These are phyloP conservation scores for Stagonosporopsis cucurbitacearum DNA, from an alignment of 2,329 filamentous ascomycete genomes.

Conservation along the genomic window DNA sequence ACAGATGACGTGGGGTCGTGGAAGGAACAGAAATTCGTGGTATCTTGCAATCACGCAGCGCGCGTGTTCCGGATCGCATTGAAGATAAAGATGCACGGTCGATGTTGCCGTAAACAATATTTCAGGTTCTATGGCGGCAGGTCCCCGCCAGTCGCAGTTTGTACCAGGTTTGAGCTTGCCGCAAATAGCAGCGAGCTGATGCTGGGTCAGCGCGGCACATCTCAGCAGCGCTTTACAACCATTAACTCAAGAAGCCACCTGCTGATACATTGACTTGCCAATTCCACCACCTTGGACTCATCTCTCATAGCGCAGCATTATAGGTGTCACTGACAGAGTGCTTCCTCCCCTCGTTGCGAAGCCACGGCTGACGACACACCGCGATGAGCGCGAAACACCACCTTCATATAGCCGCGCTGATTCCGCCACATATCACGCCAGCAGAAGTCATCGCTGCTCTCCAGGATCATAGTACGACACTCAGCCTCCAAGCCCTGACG, in stretches of 20 bases:
- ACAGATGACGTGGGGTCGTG: background rate
- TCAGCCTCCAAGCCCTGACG: slow-evolving; percentile 45
- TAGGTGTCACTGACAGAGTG: background rate
- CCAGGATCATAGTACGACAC: slow-evolving; percentile 44
- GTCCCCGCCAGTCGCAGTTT: background rate
- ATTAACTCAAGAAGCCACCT: background rate
- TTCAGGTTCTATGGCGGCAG: background rate
- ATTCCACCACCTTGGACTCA: background rate
- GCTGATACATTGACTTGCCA: background rate
- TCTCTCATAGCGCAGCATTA: background rate
- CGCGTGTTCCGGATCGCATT: background rate
- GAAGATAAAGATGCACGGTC: background rate
- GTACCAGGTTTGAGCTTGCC: slow-evolving; percentile 1
- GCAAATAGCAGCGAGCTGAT: slow-evolving; percentile 9
- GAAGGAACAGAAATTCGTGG: no score
- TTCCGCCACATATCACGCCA: slow-evolving; percentile 38
- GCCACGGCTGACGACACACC: background rate
- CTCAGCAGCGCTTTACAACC: background rate
- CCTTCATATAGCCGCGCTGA: slow-evolving; percentile 40
- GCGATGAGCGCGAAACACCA: slow-evolving; percentile 40
- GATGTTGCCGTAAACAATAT: background rate
- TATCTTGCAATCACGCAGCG: background rate
- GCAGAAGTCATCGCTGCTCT: slow-evolving; percentile 38
- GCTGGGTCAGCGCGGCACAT: slow-evolving; percentile 7
- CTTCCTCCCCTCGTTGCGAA: background rate